These are phyloP conservation scores for Tylopilus felleus DNA, from an alignment of 768 basidiomycete genomes.

Conservation along the genomic window DNA sequence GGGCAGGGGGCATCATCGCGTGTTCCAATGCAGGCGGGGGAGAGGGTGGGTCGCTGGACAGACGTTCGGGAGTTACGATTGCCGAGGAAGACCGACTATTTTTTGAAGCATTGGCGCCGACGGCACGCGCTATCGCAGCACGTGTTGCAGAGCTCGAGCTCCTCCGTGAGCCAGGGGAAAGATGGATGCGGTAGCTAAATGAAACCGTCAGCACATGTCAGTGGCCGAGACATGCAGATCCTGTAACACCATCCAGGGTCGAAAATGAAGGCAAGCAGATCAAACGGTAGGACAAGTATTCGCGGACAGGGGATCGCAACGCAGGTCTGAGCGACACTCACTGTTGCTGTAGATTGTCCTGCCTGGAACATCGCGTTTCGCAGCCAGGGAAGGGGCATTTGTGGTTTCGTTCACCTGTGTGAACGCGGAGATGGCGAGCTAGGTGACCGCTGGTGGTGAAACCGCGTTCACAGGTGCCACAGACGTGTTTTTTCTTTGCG, in stretches of 20 bases:
- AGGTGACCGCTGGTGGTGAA: conserved; percentile 91
- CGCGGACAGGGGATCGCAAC: not conserved
- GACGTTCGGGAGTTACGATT: conserved; percentile 25
- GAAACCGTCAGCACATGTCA: conserved; percentile 11
- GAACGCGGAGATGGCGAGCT: conserved; percentile 82
- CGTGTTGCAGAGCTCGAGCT: conserved; percentile 54
- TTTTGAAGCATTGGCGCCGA: conserved; percentile 26
- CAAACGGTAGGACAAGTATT: not conserved
- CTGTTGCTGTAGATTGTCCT: conserved; percentile 73
- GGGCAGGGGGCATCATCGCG: conserved; percentile 41
- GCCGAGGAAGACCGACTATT: conserved; percentile 25
- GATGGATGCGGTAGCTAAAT: conserved; percentile 72
- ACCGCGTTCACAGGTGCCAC: conserved; percentile 66
- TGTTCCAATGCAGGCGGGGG: conserved; percentile 46
- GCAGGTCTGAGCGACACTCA: conserved; percentile 9
- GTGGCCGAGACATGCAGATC: not conserved
- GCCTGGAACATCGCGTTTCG: conserved; percentile 84
- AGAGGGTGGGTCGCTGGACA: conserved; percentile 24
- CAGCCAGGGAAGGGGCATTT: conserved; percentile 95
- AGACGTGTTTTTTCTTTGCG: conserved; percentile 51
- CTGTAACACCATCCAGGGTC: conserved; percentile 16
- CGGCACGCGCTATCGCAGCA: conserved; percentile 50
- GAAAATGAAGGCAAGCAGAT: conserved; percentile 9
- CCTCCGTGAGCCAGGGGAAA: conserved; percentile 74
- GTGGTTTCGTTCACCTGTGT: conserved; percentile 91